Evolutionary conservation across 176 grass and related monocot species (phyloP), one percentile per base, ranked within the genome.

Genomic region (Zizania latifolia): DNA sequence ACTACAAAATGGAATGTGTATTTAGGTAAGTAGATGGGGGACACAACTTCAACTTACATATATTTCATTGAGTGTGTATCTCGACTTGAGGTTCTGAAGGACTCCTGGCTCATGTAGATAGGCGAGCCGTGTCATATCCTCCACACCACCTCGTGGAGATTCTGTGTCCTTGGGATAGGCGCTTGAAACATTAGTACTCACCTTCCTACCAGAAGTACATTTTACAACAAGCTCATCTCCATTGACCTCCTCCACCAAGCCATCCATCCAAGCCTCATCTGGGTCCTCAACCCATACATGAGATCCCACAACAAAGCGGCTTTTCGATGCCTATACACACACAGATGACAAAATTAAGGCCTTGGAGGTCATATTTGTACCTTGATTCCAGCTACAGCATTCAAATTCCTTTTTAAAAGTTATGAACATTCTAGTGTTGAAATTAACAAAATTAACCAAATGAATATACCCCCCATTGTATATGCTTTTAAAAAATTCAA

Each of bases 101-200:
- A 98, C 91, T 87, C 91, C 89, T 16, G 91, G 91, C 74, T 98
- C 91, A 53, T 94, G 89, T 54, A 94, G 79, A 77, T 98, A 98
- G 56, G 94, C 84, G 31, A 92, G 89, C 83, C 84, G 94, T 62
- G 91, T 94, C 91, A 94, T 94, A 88, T 98, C 91, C 78, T 98
- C 94, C 24, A 98, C 94, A 28, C 91, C 94, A 79, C 83, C 75
- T 13, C 81, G 84, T 17, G 90, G 60, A 35, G 91, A 90, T 78
- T 98, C 94, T n/a, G 86, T 80, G 75, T 98, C 94, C 87, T 98
- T 98, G 11, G 91, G 80, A 68, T 89, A 89, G 30, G 61, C 65
- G 28, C 11, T 54, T 5, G 84, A 89, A 12, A 76, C 19, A 81
- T 87, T 94, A 28, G 43, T 64, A 36, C 55, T 54, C 38, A 88